Evolutionary conservation across 306 rosid genomes (phyloP).

Genomic region (Prunus persica): Prunus_persica_NCBIv2 NC_034009.1:37607001-37607500

Average conservation of each 20-base stretch:
- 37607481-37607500: background rate
- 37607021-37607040: constrained; percentile 71
- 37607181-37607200: constrained; percentile 10
- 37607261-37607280: constrained; percentile 66
- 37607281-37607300: constrained; percentile 79
- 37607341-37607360: constrained; percentile 93
- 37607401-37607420: constrained; percentile 20
- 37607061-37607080: constrained; percentile 92
- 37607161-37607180: background rate
- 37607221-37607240: constrained; percentile 84
- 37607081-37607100: constrained; percentile 94
- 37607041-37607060: constrained; percentile 68
- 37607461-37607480: background rate
- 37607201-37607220: constrained; percentile 47
- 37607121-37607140: constrained; percentile 22
- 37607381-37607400: constrained; percentile 19
- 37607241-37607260: constrained; percentile 95
- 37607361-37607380: constrained; percentile 93
- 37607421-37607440: background rate
- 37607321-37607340: constrained; percentile 96
- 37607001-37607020: constrained; percentile 74
- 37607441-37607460: constrained; percentile 20
- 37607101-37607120: constrained; percentile 74
- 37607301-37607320: constrained; percentile 93
- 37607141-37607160: background rate